Base-by-base conservation (phyloP, 2,329 filamentous ascomycete species). In the Cercospora citrullina region DNA sequence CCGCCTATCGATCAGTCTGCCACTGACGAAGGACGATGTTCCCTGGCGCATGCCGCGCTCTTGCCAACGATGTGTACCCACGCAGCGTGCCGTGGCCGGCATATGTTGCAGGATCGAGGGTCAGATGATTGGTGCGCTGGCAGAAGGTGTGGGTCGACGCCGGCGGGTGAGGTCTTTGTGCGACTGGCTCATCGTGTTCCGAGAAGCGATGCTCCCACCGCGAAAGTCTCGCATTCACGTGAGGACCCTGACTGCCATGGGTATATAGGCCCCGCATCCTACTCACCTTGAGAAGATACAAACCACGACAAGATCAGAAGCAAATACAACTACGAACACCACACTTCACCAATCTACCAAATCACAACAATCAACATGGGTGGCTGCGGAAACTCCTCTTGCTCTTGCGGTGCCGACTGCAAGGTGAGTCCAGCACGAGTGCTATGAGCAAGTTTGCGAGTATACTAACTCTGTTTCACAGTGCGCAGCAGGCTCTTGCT, bases 301-400 rank as follows among this genome's bases (percentile, higher is more conserved):
- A 26, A 18, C 55, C 55, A 67, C 26, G 26, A 18, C 14, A 28
- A 58, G 39, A 71, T 33, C 45, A 63, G 60, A 45, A 62, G 10
- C 57, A 64, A 26, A 30, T 23, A 51, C 45, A 12, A 51, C 21
- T 14, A 21, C 42, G 2, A 10, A 12, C 10, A 1, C 14, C 45
- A 51, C 21, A 48, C 59, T 14, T 18, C 16, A 58, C 53, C 53
- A 58, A 58, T 12, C 16, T 30, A 58, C 14, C 53, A 58, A 30
- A 18, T 30, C 48, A 63, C 68, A 60, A 67, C 65, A 63, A 67
- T 68, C 73, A 75, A 66, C 63, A 77, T 77, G 76, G 74, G 72
- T 67, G 75, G 75, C 74, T 77, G 76, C 69, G 76, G 75, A 55
- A 77, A 76, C 72, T 66, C 75, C 55, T 70, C 69, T 58, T 77